Base-by-base conservation (phyloP, 441 rosid genomes). In the Adansonia grandidieri region DNA sequence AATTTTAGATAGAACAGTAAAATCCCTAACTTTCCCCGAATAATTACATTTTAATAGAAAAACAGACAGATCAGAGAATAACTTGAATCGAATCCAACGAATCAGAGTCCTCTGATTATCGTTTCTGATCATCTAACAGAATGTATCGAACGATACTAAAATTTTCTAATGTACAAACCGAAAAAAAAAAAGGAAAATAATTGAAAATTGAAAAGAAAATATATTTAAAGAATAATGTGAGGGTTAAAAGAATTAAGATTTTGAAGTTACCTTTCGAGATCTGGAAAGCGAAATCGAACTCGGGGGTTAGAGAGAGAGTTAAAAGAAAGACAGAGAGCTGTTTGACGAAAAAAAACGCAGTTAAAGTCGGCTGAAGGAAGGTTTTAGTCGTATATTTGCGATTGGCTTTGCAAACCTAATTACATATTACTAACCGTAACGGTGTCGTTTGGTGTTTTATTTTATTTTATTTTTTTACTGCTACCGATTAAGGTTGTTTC, bases 1-100 rank as follows among this genome's bases (percentile, higher is more conserved):
- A 53, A 54, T 9, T 37, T 54, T 28, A 56, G 48, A 72, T 72
- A 56, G 64, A 72, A 54, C 37, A 56, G 76, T 53, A 37, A 72
- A 54, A 56, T 37, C 32, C 51, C 63, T 32, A 37, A 32, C 22
- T 28, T 71, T 32, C 17, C n/a, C 42, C 3, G 19, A 24, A 54
- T 1, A 44, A 40, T 42, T 17, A 74, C 37, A 74, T 66, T 66
- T 67, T 19, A 32, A 48, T n/a, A 8, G 1, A 15, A 47, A 37
- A 40, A 57, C 3, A 15, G 22, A 53, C n/a, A 54, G 7, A 54
- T 9, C 5, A 15, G 32, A 72, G 64, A 32, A 72, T 9, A 54
- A 32, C 32, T 4, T 9, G 50, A 2, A 32, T 32, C 15, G 10
- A 71, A 71, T 71, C 62, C 53, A 71, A 71, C 47, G 62, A 53